Base-by-base conservation (phyloP, 1,139 yeast species). In the Protomyces arabidopsidicola region DNA sequence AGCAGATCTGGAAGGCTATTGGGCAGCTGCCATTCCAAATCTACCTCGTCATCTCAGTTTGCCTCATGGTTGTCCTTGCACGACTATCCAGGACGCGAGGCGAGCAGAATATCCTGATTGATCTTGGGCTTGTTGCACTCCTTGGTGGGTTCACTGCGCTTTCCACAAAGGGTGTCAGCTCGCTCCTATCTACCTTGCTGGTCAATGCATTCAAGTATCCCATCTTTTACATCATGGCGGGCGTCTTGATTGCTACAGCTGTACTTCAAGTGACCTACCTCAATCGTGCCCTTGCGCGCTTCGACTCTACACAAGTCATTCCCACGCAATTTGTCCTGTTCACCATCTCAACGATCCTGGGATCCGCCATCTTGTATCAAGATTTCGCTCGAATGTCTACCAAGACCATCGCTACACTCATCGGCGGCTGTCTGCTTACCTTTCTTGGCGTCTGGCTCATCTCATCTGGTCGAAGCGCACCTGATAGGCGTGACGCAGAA, bases 311-410 rank as follows among this genome's bases (percentile, higher is more conserved):
- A 42, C 60, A 53, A 9, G 82, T 80, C 3, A 77, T 80, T 5
- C 82, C 82, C 0, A 75, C 78, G 45, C 81, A 79, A 68, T 79
- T 79, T 70, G 79, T 76, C 9, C 73, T 78, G 27, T 79, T 79
- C 71, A 78, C 81, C 0, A 66, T 76, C 8, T 74, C 79, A 1
- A 79, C 78, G 4, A 73, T 77, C 45, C 56, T 73, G 5, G 80
- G 79, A n/a, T 78, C 81, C 0, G 77, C 76, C 20, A 68, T 77
- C 8, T 72, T 77, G 4, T 78, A 77, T 66, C 73, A 74, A 34
- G 81, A 78, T 63, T 78, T 79, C 64, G 74, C 73, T 9, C 68
- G 72, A 50, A 70, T 71, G 53, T 66, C 72, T 6, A 36, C 67
- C 0, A 53, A 54, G 2, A 72, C 73, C 18, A 65, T 70, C 3